Evolutionary conservation across 257 asterid genomes (phyloP).

Genomic region (Solanum phureja): DNA sequence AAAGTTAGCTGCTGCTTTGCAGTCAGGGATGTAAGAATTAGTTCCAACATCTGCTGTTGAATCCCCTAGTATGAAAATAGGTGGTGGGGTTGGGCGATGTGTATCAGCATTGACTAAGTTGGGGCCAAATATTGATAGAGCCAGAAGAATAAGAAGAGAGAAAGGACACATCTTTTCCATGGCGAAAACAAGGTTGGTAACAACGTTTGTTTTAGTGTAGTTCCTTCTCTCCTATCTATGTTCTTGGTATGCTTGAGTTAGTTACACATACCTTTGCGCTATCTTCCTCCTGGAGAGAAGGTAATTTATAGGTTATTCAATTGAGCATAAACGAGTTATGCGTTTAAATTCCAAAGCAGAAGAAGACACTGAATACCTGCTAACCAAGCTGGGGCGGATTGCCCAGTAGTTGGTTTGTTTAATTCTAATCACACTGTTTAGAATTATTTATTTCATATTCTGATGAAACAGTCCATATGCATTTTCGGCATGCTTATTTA

Average conservation of each 20-base stretch:
- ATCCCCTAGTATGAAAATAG: constrained; percentile 56
- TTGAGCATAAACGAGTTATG: neutral
- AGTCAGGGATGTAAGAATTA: constrained; percentile 24
- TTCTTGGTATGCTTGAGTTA: neutral
- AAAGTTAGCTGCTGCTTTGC: constrained; percentile 32
- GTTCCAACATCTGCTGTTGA: constrained; percentile 87
- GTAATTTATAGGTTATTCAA: neutral
- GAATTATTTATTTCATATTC: neutral
- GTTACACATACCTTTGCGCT: neutral
- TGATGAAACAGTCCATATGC: neutral
- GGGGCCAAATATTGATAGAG: neutral
- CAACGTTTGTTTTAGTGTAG: neutral
- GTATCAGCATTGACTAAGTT: constrained; percentile 15
- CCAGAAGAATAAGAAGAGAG: neutral
- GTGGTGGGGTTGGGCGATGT: constrained; percentile 8
- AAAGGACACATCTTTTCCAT: neutral
- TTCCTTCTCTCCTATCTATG: neutral
- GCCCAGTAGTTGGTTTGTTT: neutral
- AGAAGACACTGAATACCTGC: constrained; percentile 7
- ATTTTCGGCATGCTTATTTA: neutral
- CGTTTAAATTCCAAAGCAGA: neutral
- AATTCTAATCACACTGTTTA: neutral
- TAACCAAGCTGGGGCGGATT: constrained; percentile 15
- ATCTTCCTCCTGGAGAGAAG: neutral
- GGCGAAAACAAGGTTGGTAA: neutral